phyloP scores from a whole-genome alignment of 192 early-diverging fungal species.

The Coemansia interrupta region DNA sequence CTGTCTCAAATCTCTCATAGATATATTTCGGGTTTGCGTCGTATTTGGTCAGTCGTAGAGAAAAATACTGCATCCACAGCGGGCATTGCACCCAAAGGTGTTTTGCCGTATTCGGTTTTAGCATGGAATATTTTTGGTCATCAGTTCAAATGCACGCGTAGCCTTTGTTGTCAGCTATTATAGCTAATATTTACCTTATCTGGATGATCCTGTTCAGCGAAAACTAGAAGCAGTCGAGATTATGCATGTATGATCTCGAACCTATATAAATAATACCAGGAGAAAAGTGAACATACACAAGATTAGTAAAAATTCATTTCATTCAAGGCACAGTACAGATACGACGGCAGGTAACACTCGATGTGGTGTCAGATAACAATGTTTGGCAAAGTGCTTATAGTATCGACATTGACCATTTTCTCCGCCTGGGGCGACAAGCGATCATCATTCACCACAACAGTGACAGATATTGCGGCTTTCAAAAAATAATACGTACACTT shows the following conservation, averaged over 20 bases:
- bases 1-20: neutral
- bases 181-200: constrained; percentile 11
- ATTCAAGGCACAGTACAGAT: neutral
- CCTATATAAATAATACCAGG: no score
- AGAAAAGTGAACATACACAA: no score
- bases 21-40: neutral
- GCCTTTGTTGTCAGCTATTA: neutral
- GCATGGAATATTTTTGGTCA: constrained; percentile 51
- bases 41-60: constrained; percentile 17
- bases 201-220: no score
- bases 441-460: constrained; percentile 36
- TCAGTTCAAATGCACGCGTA: constrained; percentile 13
- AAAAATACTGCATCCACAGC: constrained; percentile 26
- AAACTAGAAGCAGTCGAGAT: no score
- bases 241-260: no score
- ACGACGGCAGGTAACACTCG: no score
- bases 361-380: constrained; percentile 6
- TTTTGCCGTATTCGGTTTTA: constrained; percentile 30
- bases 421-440: constrained; percentile 54
- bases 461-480: neutral
- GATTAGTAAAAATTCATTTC: no score
- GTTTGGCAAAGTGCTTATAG: constrained; percentile 17
- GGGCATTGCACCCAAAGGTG: constrained; percentile 10
- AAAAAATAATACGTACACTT: constrained; percentile 18
- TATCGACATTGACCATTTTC: constrained; percentile 47